Evolutionary conservation across 768 basidiomycete species (phyloP), one percentile per base, ranked within the genome.

Genomic region (Boletus vinaceobasis): DNA sequence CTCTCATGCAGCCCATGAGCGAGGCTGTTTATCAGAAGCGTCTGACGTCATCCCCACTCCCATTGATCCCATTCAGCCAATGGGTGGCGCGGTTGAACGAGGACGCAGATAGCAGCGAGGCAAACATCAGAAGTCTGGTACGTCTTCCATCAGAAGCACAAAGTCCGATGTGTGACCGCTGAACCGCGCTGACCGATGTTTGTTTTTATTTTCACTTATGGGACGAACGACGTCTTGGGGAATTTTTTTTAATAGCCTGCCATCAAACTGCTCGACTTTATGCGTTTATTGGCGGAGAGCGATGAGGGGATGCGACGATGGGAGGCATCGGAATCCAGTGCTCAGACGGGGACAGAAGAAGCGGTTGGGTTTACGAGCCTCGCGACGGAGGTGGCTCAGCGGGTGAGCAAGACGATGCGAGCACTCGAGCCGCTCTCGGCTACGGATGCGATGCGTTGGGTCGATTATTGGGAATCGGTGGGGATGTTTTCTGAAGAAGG

Each of bases 401-500:
- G 37, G 2, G 52, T 71, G 47, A 77, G 78, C 55, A 43, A 57
- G 50, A 73, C 72, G 9, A 70, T 79, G 62, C 63, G 58, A 21
- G 46, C 44, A 1, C 56, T 75, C 3, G 55, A 59, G 26, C 56
- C 64, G 5, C 52, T 77, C 7, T 65, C 57, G 9, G 52, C 55
- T 1, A 52, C 47, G 0, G 69, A 75, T 43, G 74, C 53, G 13
- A 47, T 35, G 3, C 51, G 50, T n/a, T 79, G 75, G 74, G 63
- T 78, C 3, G 64, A 63, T 10, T 77, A 77, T 51, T 77, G 76
- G 76, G 67, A 54, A 37, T 61, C 55, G 15, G 53, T 50, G 11
- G 66, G 65, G 19, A 64, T 71, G 55, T 63, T 71, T 21, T 35
- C 38, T 33, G 46, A 48, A 29, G 45, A 26, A 33, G 37, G 23